phyloP scores from a whole-genome alignment of 164 flowering plant species.

The Vitis riparia region DNA sequence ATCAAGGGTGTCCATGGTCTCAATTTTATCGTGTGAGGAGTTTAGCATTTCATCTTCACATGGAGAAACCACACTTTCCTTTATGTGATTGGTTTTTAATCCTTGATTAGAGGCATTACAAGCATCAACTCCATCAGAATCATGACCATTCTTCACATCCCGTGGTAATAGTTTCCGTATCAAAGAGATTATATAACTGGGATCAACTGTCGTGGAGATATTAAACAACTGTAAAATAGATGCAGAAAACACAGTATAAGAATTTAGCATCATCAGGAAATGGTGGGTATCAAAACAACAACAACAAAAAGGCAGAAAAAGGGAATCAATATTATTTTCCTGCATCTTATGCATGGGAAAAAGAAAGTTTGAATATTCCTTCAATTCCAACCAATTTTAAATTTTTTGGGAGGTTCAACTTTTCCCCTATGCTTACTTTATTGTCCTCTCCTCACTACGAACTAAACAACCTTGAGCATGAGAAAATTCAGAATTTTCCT shows the following conservation, averaged over 20 bases:
- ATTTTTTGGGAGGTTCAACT: no score
- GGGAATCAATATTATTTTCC: no score
- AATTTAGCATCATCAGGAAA: no score
- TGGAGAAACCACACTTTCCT: conserved; percentile 11
- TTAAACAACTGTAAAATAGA: conserved; percentile 69
- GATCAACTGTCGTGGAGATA: conserved; percentile 82
- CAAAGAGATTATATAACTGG: conserved; percentile 80
- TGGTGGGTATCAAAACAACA: neutral
- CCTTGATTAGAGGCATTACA: conserved; percentile 11
- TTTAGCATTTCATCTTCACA: conserved; percentile 6
- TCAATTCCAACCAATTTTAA: no score
- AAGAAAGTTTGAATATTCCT: no score
- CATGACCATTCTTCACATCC: conserved; percentile 13
- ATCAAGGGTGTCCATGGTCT: conserved; percentile 33
- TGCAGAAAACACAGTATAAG: neutral
- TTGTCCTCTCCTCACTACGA: no score
- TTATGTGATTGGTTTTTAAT: conserved; percentile 11
- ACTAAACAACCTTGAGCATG: no score
- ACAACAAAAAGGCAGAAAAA: no score
- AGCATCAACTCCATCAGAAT: conserved; percentile 15
- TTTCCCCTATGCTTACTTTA: no score
- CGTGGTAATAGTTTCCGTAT: conserved; percentile 75
- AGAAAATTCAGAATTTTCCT: no score
- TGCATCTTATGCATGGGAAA: no score
- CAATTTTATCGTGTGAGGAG: conserved; percentile 7